These are phyloP conservation scores for Setaria italica DNA, from an alignment of 202 grass and related monocot genomes.

Conservation along the genomic window DNA sequence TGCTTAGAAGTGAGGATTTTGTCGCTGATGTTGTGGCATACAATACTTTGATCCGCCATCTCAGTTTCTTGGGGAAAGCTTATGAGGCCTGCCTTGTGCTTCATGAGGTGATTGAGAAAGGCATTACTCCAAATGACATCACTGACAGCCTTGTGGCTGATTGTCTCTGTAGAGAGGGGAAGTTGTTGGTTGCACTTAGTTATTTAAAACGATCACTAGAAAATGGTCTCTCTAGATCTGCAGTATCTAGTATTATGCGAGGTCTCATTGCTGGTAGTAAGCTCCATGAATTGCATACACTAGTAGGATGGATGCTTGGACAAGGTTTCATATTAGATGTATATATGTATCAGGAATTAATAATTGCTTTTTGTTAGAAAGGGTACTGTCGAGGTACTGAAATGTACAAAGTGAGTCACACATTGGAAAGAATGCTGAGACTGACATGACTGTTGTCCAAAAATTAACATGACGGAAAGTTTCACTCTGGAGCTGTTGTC, in stretches of 20 bases:
- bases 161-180: conserved; percentile 67
- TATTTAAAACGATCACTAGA: conserved; percentile 65
- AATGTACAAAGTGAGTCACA: conserved; percentile 69
- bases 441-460: conserved; percentile 48
- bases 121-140: conserved; percentile 55
- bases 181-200: conserved; percentile 58
- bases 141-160: conserved; percentile 70
- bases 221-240: conserved; percentile 51
- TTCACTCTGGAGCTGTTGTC: conserved; percentile 34
- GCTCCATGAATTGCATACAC: conserved; percentile 57
- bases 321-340: conserved; percentile 70
- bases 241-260: conserved; percentile 55
- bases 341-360: conserved; percentile 58
- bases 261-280: conserved; percentile 63
- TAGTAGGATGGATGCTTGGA: conserved; percentile 62
- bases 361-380: conserved; percentile 69
- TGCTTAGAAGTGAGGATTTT: conserved; percentile 62
- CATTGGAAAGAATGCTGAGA: conserved; percentile 76
- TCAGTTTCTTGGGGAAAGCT: conserved; percentile 47
- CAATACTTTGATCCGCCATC: conserved; percentile 76
- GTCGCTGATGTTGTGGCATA: conserved; percentile 68
- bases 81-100: conserved; percentile 55
- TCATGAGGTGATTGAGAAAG: conserved; percentile 63
- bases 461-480: conserved; percentile 28
- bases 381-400: conserved; percentile 68